phyloP scores from a whole-genome alignment of 2,329 filamentous ascomycete genomes.

The Fusarium brevicatenulatum region DNA sequence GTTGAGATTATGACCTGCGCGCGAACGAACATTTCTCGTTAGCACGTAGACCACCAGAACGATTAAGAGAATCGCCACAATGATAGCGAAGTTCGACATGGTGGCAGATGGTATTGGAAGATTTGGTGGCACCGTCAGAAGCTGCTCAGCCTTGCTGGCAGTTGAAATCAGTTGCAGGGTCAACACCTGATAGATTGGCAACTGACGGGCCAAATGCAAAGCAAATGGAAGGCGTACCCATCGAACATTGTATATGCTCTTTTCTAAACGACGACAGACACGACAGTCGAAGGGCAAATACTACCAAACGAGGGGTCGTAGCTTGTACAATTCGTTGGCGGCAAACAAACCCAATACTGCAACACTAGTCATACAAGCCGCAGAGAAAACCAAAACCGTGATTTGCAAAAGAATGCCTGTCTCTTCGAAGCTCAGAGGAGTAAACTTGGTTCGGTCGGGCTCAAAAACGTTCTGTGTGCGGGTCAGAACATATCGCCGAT shows the following conservation, averaged over 20 bases:
- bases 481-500: conserved; percentile 41
- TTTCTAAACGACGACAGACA: conserved; percentile 36
- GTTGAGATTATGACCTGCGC: conserved; percentile 57
- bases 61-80: conserved; percentile 25
- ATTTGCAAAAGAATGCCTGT: conserved; percentile 9
- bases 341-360: conserved; percentile 17
- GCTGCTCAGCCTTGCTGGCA: conserved; percentile 5
- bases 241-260: conserved; percentile 51
- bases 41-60: conserved; percentile 42
- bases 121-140: not conserved
- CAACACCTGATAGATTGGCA: conserved; percentile 4
- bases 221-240: conserved; percentile 52
- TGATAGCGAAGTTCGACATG: conserved; percentile 25
- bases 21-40: conserved; percentile 36
- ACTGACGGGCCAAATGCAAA: not conserved
- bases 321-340: conserved; percentile 14
- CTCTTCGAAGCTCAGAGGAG: conserved; percentile 25
- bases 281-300: conserved; percentile 26
- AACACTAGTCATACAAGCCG: conserved; percentile 20
- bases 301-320: conserved; percentile 20
- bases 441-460: conserved; percentile 42
- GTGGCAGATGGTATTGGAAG: conserved; percentile 3
- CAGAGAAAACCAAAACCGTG: conserved; percentile 20
- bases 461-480: conserved; percentile 42
- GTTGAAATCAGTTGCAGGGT: conserved; percentile 1